Base-by-base conservation (phyloP, 352 stramenopile species). In the Phytophthora vignae region DNA sequence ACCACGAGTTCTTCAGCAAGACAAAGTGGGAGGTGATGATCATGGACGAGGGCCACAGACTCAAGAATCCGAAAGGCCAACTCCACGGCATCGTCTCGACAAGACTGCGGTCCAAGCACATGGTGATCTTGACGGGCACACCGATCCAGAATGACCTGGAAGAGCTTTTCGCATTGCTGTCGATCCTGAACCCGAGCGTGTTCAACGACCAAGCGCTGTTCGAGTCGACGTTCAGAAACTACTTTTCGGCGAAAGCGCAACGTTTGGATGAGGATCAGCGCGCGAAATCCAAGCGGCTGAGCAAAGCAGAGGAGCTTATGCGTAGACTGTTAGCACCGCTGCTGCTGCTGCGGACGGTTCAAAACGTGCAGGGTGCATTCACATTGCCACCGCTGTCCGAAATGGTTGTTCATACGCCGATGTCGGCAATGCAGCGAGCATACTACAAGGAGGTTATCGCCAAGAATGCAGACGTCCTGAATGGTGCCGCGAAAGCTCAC, bases 121-220 rank as follows among this genome's bases (percentile, higher is more conserved):
- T 81, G 79, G 76, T 75, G 71, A 83, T 95, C 73, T 66, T 90
- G 15, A 97, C 76, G n/a, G 92, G 92, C 9, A 98, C 91, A 14
- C 91, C 92, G 4, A 89, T 98, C 57, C 90, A 98, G 56, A 98
- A 97, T 57, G 83, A 87, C 29, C 63, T 97, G 14, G 61, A 91
- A 14, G 92, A 98, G 60, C 77, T 98, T 4, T 94, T 91, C 64
- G 86, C 88, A 7, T 74, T 97, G 54, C 64, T 96, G 29, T 84
- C 87, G 19, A 71, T 95, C 40, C 69, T 95, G 38, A 97, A 99
- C 66, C 95, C 94, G 12, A 55, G 91, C 78, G 74, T 92, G 9
- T 96, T 98, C 80, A 80, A 76, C 11, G 73, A 90, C 57, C 77
- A 86, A 25, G 64, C 69, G 44, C 55, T 85, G 29, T 93, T 94